Base-by-base conservation (phyloP, 1,139 yeast species). In the Geotrichum macrosporum region DNA sequence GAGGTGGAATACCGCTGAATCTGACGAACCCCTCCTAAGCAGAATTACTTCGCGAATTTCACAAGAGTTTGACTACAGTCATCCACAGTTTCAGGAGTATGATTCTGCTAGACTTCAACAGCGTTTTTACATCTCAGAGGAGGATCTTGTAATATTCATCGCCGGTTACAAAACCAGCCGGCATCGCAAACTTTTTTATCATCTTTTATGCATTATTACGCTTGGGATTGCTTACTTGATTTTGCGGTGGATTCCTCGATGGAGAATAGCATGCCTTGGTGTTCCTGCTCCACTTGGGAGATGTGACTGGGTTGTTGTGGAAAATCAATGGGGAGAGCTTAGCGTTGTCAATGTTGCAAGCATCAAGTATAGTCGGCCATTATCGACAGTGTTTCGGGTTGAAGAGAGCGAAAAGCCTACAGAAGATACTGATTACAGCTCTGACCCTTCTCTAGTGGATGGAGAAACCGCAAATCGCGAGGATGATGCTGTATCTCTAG, bases 261-360 rank as follows among this genome's bases (percentile, higher is more conserved):
- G 79, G 63, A 73, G 85, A 53, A 78, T 92, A 41, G 73, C 74
- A 44, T 67, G 87, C 52, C 72, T 78, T 68, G 97, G 96, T 2
- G 67, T 68, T 16, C 74, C 73, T 27, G 72, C 77, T 5, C 81
- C 94, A 0, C 70, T 94, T 53, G 96, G 88, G 1, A 73, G 74
- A 51, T 84, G 96, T 29, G 94, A 87, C 58, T 87, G 96, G 95
- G 84, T 92, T 32, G 95, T 88, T 15, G 74, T 94, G 36, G 98
- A 92, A 54, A 94, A 87, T 57, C 96, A 89, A 62, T 84, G 80
- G 73, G 97, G 96, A 26, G 95, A 87, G 57, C 72, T 92, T 54
- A 73, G 77, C 22, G 75, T 83, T 13, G 75, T 78, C 4, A 65
- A 70, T 4, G 78, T 92, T 15, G 59, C 68, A 1, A 75, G 81